A percentile compares a stretch with the other conserved stretches of the same genome.
Conservation (phyloP, 495 filamentous ascomycete species). For the Penicillium waksmanii region DNA sequence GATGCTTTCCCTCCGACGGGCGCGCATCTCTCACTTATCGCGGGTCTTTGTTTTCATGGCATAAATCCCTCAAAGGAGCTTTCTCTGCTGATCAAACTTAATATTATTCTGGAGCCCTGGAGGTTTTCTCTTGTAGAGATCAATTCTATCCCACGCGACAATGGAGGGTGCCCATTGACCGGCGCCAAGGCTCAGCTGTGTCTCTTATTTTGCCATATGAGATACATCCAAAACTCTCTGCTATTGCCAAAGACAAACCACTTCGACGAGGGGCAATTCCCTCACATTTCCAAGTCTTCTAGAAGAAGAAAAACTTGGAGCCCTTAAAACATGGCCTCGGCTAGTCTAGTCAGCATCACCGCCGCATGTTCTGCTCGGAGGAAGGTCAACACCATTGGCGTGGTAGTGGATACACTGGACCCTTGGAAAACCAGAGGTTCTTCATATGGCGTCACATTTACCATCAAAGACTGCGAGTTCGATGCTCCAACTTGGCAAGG, state of each 20-base stretch:
- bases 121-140: neutral
- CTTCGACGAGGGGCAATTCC: neutral
- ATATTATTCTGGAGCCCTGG: neutral
- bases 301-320: neutral
- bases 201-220: constrained; percentile 4
- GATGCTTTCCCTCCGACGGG: constrained; percentile 18
- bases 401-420: constrained; percentile 49
- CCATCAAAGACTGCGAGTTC: constrained; percentile 48
- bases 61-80: neutral
- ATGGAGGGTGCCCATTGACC: constrained; percentile 6
- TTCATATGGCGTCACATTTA: constrained; percentile 51
- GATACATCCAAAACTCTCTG: constrained; percentile 5
- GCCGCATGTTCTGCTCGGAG: constrained; percentile 36
- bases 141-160: neutral
- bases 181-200: constrained; percentile 2
- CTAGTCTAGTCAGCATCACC: constrained; percentile 37
- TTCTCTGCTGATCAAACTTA: neutral
- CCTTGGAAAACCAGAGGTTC: constrained; percentile 33
- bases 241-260: constrained; percentile 1
- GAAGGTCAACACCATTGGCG: constrained; percentile 47
- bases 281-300: neutral
- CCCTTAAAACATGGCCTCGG: constrained; percentile 23
- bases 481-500: constrained; percentile 36
- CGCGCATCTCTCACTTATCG: constrained; percentile 2
- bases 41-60: neutral